Percentiles rank a stretch among this genome's conserved stretches.
Conservation (phyloP, 306 rosid species). For the Castanea sativa region DNA sequence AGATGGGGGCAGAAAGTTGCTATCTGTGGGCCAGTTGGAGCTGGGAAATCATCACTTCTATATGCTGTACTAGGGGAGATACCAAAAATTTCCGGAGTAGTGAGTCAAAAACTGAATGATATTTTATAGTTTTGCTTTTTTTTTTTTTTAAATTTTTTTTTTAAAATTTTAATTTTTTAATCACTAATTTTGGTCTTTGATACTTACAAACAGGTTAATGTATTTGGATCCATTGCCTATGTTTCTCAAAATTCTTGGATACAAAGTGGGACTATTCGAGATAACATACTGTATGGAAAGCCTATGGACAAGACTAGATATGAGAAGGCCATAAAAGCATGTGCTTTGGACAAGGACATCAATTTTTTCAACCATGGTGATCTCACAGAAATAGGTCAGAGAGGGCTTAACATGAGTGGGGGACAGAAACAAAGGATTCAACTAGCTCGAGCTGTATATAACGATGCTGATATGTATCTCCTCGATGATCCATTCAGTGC, state of each 20-base stretch:
- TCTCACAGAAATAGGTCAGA: conserved; percentile 83
- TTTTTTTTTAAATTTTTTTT: too few relatives aligned
- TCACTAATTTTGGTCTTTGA: not conserved
- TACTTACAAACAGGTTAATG: conserved; percentile 47
- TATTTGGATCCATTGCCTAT: conserved; percentile 58
- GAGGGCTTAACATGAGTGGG: conserved; percentile 91
- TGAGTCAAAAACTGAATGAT: conserved; percentile 18
- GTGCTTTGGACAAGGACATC: conserved; percentile 73
- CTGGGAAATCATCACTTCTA: conserved; percentile 52
- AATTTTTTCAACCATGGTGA: conserved; percentile 66
- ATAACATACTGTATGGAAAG: conserved; percentile 71
- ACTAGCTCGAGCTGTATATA: conserved; percentile 80
- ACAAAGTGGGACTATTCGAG: conserved; percentile 77
- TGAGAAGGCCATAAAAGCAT: conserved; percentile 52
- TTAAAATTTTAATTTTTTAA: too few relatives aligned
- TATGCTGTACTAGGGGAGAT: conserved; percentile 50
- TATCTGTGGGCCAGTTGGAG: conserved; percentile 52
- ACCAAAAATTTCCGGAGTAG: conserved; percentile 47
- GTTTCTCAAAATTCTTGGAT: conserved; percentile 85
- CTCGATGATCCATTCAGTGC: conserved; percentile 89
- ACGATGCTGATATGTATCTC: conserved; percentile 76
- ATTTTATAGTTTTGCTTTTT: not conserved
- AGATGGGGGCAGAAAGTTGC: conserved; percentile 43
- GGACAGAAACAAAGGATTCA: conserved; percentile 92
- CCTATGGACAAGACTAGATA: conserved; percentile 58